These are phyloP conservation scores for Noccaea caerulescens DNA, from an alignment of 345 rosid genomes.

Conservation along the genomic window DNA sequence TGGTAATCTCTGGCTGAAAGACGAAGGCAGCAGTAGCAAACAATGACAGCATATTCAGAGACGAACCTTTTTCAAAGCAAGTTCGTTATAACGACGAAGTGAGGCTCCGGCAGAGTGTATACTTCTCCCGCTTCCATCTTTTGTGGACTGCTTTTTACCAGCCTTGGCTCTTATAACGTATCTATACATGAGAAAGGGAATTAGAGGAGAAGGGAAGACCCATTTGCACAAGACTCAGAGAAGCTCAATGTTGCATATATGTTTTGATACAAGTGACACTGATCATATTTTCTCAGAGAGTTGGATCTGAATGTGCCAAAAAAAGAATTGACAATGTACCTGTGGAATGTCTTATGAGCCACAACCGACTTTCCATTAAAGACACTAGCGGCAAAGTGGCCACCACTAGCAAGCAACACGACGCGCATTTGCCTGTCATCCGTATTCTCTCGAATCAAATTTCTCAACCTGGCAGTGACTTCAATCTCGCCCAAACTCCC, in stretches of 20 bases:
- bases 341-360: constrained; percentile 92
- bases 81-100: constrained; percentile 92
- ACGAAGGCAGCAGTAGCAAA: constrained; percentile 7
- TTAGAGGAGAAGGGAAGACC: constrained; percentile 5
- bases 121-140: constrained; percentile 82
- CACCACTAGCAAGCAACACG: constrained; percentile 89
- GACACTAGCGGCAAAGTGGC: constrained; percentile 88
- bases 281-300: not conserved
- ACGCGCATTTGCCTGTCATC: constrained; percentile 54
- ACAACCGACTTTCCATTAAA: constrained; percentile 75
- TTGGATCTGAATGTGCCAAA: not conserved
- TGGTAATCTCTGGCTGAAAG: not conserved
- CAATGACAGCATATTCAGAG: constrained; percentile 4
- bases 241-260: not conserved
- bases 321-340: constrained; percentile 46
- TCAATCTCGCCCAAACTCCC: constrained; percentile 50
- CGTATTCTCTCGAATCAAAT: constrained; percentile 50
- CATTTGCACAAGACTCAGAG: constrained; percentile 11
- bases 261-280: constrained; percentile 2
- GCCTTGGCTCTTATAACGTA: constrained; percentile 98
- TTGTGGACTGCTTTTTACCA: constrained; percentile 92
- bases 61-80: constrained; percentile 86
- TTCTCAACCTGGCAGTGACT: constrained; percentile 65
- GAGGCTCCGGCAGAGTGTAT: constrained; percentile 97
- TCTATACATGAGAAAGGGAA: constrained; percentile 50